Evolutionary conservation across 352 stramenopile species (phyloP), one percentile per base, ranked within the genome.

Genomic region (Elongisporangium prolatum): DNA sequence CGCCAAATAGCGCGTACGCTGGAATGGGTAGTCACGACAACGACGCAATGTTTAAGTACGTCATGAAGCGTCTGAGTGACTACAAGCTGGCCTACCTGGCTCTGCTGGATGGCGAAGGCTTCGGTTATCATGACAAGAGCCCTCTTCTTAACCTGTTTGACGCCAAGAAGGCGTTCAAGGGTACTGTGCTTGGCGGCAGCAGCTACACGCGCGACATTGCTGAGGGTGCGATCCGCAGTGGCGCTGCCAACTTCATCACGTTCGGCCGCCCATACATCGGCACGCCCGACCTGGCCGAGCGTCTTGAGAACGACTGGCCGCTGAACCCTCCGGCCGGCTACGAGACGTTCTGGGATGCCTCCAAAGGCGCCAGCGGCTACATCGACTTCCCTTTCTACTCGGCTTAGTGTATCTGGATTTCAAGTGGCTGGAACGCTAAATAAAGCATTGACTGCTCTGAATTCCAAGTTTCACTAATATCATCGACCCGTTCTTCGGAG

Each of bases 241-340:
- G 71, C 20, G 44, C 54, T 7, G 63, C 67, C 18, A 71, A 84
- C 28, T 59, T 72, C 11, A 65, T 84, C 48, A 64, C 62, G 24
- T 84, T 79, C 21, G 66, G 61, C 18, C 65, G 64, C 5, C 59
- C 53, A 50, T 84, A 74, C 61, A 77, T 81, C 16, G 68, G 64
- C 50, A 83, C 73, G 44, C 73, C 73, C 9, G 75, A 87, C 54
- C 56, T 85, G 16, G 67, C 68, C 1, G 69, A 78, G 48, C 71
- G 68, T 9, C 71, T 77, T 53, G 44, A 61, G 49, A 60, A 63
- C 28, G 56, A 61, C n/a, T 57, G 44, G 56, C 56, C 67, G 22
- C 38, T 74, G 13, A 63, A 48, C 1, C 49, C 63, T 18, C 22
- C 63, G 56, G 52, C 66, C 21, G 40, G 50, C 37, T 72, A 72